A percentile compares a stretch with the other conserved stretches of the same genome.
Evolutionary conservation across 441 rosid genomes (phyloP).

Genomic region (Raphanus hybrid): DNA sequence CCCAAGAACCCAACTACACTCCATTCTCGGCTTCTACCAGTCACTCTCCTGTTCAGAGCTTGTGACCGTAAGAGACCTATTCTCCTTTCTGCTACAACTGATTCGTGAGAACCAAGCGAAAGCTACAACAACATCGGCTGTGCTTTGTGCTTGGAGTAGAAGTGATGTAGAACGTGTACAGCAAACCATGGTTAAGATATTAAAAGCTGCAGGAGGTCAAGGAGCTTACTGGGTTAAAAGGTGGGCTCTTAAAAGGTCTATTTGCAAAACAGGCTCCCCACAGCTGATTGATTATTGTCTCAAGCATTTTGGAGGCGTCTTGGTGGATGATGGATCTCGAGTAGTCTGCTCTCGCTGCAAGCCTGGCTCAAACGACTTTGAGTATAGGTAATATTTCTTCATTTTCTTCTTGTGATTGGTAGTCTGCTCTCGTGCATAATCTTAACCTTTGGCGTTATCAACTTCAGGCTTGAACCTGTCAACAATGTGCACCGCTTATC

Average conservation of each 20-base stretch:
- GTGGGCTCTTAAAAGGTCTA: constrained; percentile 62
- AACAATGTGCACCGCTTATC: constrained; percentile 35
- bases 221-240: constrained; percentile 55
- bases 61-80: constrained; percentile 58
- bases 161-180: constrained; percentile 60
- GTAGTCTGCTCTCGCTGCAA: constrained; percentile 54
- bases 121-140: constrained; percentile 22
- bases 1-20: constrained; percentile 52
- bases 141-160: constrained; percentile 57
- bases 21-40: constrained; percentile 54
- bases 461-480: constrained; percentile 54
- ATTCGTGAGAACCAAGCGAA: constrained; percentile 39
- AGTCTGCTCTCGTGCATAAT: constrained; percentile 14
- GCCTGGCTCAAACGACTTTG: constrained; percentile 52
- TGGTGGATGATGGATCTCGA: constrained; percentile 44
- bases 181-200: constrained; percentile 54
- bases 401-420: background rate
- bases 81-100: constrained; percentile 55
- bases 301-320: constrained; percentile 57
- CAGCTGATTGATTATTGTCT: constrained; percentile 73
- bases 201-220: constrained; percentile 46
- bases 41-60: constrained; percentile 57
- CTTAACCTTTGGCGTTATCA: background rate
- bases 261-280: constrained; percentile 55
- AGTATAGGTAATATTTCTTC: constrained; percentile 55